These are phyloP conservation scores for Aspergillus asperescens DNA, from an alignment of 495 filamentous ascomycete genomes.

Conservation along the genomic window DNA sequence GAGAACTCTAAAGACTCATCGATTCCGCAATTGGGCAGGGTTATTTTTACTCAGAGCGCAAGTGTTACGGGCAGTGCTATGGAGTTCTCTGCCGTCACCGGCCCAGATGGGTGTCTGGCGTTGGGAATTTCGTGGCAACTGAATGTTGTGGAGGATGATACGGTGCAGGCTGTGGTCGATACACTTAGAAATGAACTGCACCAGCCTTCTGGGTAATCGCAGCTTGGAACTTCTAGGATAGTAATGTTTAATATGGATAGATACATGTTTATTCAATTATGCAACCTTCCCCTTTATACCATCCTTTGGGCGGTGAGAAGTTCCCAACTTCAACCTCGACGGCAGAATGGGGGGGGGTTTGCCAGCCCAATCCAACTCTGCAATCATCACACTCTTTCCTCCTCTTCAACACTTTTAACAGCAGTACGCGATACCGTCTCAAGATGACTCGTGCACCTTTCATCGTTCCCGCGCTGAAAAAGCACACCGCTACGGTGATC, in stretches of 20 bases:
- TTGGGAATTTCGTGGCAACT: constrained; percentile 38
- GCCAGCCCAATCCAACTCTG: neutral
- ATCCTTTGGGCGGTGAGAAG: neutral
- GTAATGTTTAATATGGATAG: neutral
- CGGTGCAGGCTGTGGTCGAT: constrained; percentile 23
- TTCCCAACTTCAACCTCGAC: neutral
- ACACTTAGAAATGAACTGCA: constrained; percentile 20
- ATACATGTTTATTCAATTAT: neutral
- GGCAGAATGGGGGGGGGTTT: neutral
- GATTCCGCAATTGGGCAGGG: constrained; percentile 26
- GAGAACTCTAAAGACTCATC: constrained; percentile 18
- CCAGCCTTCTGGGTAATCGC: neutral
- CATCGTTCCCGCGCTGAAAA: constrained; percentile 79
- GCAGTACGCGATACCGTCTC: neutral
- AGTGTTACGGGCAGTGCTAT: constrained; percentile 36
- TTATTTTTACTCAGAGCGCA: constrained; percentile 45
- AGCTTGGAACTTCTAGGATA: neutral
- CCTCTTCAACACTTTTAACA: neutral
- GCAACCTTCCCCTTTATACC: neutral
- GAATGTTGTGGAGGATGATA: constrained; percentile 27
- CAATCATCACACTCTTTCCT: neutral
- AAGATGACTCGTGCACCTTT: constrained; percentile 58
- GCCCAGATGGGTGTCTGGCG: constrained; percentile 35
- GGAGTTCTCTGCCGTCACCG: constrained; percentile 34
- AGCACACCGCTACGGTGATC: constrained; percentile 92